These are phyloP conservation scores for Mycena olivaceomarginata DNA, from an alignment of 768 basidiomycete species.

Conservation along the genomic window DNA sequence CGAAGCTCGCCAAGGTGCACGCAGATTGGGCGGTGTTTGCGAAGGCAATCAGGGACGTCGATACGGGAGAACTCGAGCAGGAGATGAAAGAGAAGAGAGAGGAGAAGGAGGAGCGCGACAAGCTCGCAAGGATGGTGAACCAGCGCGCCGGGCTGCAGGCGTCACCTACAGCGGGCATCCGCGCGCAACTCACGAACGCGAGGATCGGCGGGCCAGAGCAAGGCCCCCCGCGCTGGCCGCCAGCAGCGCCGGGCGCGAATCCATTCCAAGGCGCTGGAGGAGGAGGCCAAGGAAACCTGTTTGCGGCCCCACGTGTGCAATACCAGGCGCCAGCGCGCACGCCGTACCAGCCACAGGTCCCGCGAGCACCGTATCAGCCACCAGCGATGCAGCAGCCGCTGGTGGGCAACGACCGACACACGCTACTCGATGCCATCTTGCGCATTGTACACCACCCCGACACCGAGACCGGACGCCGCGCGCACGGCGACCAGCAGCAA, in stretches of 20 bases:
- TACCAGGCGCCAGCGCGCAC: constrained; percentile 1
- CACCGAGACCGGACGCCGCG: not conserved
- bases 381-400: constrained; percentile 1
- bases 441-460: constrained; percentile 9
- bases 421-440: not conserved
- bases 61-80: no score
- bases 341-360: not conserved
- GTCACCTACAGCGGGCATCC: constrained; percentile 24
- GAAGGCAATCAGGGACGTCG: no score
- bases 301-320: not conserved
- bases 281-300: constrained; percentile 22
- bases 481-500: constrained; percentile 27
- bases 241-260: not conserved
- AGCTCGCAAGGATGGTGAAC: constrained; percentile 6
- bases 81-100: no score
- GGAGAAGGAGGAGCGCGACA: not conserved
- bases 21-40: no score
- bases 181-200: constrained; percentile 24
- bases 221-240: not conserved
- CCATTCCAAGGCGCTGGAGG: constrained; percentile 14
- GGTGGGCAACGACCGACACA: constrained; percentile 9
- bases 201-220: not conserved
- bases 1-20: no score
- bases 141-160: not conserved
- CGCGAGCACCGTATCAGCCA: not conserved